Evolutionary conservation across 2,329 filamentous ascomycete genomes (phyloP).

Genomic region (Trichoderma endophyticum): DNA sequence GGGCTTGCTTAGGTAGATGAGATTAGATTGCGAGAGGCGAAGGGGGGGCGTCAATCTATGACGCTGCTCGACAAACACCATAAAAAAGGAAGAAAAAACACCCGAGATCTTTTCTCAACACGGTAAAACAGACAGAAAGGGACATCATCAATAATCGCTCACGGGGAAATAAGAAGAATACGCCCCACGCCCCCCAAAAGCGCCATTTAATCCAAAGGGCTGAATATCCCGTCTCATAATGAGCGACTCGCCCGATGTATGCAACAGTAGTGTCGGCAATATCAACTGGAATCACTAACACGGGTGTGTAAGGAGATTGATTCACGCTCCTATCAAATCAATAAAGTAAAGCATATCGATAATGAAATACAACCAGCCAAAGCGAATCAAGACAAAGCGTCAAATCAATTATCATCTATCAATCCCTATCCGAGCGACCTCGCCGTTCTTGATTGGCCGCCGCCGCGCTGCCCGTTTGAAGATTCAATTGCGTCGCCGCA

Average conservation of each 20-base stretch:
- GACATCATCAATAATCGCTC: not conserved
- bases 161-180: not conserved
- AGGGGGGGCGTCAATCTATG: not conserved
- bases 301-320: not conserved
- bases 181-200: not conserved
- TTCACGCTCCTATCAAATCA: not conserved
- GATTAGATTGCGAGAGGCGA: not conserved
- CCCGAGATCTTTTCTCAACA: not conserved
- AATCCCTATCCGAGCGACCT: slow-evolving; percentile 11
- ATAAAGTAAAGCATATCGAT: slow-evolving; percentile 13
- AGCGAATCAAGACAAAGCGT: not conserved
- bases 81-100: not conserved
- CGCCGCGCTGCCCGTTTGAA: slow-evolving; percentile 3
- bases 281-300: not conserved
- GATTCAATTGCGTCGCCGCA: slow-evolving; percentile 19
- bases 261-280: not conserved
- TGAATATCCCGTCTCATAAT: not conserved
- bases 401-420: not conserved
- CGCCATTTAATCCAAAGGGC: not conserved
- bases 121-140: not conserved
- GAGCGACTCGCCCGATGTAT: not conserved
- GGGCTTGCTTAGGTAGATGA: not conserved
- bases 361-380: not conserved
- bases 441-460: slow-evolving; percentile 5
- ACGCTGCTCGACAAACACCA: not conserved